Conservation (phyloP, 306 rosid genomes). For the Rosa multiflora region DNA sequence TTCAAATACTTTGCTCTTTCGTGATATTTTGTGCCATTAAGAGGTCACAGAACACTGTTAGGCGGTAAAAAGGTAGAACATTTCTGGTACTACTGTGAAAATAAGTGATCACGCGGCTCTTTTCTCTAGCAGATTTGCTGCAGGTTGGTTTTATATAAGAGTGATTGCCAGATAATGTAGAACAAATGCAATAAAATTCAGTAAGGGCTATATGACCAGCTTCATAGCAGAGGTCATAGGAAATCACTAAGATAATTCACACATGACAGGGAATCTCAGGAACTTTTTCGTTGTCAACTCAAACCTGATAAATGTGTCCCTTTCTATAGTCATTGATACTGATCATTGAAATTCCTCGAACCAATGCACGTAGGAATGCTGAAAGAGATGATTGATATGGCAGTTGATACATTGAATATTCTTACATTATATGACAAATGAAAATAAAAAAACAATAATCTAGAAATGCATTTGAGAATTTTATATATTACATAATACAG, state of each 20-base stretch:
- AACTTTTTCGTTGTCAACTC: background rate
- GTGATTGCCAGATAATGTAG: background rate
- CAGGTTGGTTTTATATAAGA: background rate
- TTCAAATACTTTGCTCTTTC: background rate
- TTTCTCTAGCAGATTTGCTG: background rate
- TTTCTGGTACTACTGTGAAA: background rate
- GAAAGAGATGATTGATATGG: background rate
- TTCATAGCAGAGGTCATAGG: background rate
- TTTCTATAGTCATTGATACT: background rate
- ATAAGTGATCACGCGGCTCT: background rate
- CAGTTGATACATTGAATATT: background rate
- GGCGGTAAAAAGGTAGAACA: background rate
- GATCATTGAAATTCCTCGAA: background rate
- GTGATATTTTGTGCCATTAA: background rate
- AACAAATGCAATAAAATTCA: too few relatives aligned
- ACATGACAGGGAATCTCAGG: too few relatives aligned
- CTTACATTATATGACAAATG: background rate
- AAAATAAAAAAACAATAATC: too few relatives aligned
- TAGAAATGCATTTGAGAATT: background rate
- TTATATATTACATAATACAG: background rate
- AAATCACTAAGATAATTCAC: too few relatives aligned
- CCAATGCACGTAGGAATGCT: background rate
- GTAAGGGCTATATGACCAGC: background rate
- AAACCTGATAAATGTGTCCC: background rate
- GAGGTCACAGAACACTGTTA: background rate